A percentile compares a stretch with the other conserved stretches of the same genome.
Evolutionary conservation across 306 rosid genomes (phyloP).

Genomic region (Quercus robur): DNA sequence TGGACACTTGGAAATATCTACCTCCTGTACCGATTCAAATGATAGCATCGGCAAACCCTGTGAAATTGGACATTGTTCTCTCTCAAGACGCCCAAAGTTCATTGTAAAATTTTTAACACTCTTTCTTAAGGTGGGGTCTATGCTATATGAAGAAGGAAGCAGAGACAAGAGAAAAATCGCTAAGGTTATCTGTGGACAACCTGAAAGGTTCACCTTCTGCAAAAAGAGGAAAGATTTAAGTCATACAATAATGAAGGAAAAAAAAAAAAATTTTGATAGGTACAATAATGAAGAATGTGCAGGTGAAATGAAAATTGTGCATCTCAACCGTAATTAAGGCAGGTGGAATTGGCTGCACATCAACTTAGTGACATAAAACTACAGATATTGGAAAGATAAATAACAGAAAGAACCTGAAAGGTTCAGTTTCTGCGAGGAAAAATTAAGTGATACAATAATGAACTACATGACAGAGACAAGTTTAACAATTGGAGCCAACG

Average conservation of each 20-base stretch:
- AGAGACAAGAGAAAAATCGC: slow-evolving; percentile 52
- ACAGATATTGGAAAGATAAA: slow-evolving; percentile 17
- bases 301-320: slow-evolving; percentile 1
- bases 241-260: slow-evolving; percentile 18
- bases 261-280: too few relatives aligned
- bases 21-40: slow-evolving; percentile 65
- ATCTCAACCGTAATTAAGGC: slow-evolving; percentile 17
- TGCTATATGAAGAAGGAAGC: slow-evolving; percentile 47
- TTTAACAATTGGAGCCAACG: not conserved
- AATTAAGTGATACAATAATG: not conserved
- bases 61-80: slow-evolving; percentile 21
- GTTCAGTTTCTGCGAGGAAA: not conserved
- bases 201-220: slow-evolving; percentile 76
- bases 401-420: slow-evolving; percentile 3
- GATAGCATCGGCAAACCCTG: slow-evolving; percentile 30
- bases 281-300: slow-evolving; percentile 20
- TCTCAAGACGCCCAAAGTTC: slow-evolving; percentile 31
- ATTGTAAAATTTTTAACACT: slow-evolving; percentile 26
- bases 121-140: slow-evolving; percentile 36
- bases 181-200: slow-evolving; percentile 71
- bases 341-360: slow-evolving; percentile 6
- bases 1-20: slow-evolving; percentile 74
- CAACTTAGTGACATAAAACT: slow-evolving; percentile 17
- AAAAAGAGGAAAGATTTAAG: slow-evolving; percentile 25
- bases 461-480: slow-evolving; percentile 21